These are phyloP conservation scores for Lentinula sp. DNA, from an alignment of 768 basidiomycete species.

Conservation along the genomic window DNA sequence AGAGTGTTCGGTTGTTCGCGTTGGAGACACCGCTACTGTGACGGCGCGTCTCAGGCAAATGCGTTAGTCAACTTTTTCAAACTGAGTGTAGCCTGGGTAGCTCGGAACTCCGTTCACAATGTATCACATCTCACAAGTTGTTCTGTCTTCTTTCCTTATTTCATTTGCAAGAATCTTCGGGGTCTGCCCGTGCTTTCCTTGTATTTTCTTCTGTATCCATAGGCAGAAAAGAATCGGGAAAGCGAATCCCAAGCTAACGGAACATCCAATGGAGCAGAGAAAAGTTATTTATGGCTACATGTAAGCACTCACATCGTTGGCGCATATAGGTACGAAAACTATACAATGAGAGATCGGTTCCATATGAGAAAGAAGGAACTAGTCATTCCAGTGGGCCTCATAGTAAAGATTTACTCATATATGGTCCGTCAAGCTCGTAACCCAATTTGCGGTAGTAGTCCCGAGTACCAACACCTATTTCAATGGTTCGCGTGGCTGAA, in stretches of 20 bases:
- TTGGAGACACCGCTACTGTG: no score
- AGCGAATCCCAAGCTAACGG: neutral
- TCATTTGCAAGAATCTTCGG: neutral
- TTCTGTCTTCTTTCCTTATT: neutral
- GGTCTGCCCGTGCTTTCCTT: neutral
- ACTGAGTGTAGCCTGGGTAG: no score
- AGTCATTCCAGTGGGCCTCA: slow-evolving; percentile 15
- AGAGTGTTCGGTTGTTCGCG: no score
- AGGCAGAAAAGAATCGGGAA: neutral
- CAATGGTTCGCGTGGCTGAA: neutral
- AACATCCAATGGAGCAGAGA: neutral
- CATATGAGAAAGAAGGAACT: neutral
- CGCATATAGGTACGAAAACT: neutral
- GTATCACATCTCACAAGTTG: no score
- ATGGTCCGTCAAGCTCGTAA: slow-evolving; percentile 93
- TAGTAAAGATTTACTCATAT: slow-evolving; percentile 86
- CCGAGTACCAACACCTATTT: slow-evolving; percentile 84
- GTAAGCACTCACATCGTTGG: neutral
- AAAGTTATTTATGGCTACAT: neutral
- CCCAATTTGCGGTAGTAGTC: slow-evolving; percentile 95
- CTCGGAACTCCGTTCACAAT: no score
- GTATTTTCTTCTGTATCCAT: neutral
- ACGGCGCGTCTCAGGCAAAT: no score
- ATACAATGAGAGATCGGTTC: neutral
- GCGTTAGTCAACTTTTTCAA: no score